Evolutionary conservation across 139 green algal species (phyloP).

Genomic region (Haematococcus lacustris): DNA sequence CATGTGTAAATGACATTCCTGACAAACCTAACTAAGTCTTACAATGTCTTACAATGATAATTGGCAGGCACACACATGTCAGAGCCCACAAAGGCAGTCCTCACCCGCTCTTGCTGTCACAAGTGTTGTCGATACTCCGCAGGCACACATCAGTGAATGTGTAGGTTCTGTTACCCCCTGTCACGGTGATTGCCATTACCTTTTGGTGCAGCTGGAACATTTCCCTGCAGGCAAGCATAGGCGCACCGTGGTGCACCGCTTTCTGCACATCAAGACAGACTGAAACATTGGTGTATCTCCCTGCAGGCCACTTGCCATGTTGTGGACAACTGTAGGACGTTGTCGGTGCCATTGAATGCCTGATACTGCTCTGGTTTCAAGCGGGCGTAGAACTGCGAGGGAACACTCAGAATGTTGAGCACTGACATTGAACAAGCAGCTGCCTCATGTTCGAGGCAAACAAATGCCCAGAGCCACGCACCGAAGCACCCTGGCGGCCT

Average conservation of each 20-base stretch:
- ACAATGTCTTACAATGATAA: too few relatives aligned
- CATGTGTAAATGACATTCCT: too few relatives aligned
- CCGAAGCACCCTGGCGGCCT: background rate
- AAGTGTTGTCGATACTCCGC: background rate
- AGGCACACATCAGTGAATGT: constrained; percentile 6
- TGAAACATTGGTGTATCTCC: too few relatives aligned
- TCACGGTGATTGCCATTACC: background rate
- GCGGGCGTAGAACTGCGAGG: constrained; percentile 9
- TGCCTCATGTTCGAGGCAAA: background rate
- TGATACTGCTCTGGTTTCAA: background rate
- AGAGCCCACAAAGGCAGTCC: too few relatives aligned
- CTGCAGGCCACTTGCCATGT: too few relatives aligned
- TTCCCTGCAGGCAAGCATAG: too few relatives aligned
- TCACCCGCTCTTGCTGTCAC: too few relatives aligned
- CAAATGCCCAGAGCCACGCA: constrained; percentile 3
- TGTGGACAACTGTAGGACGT: constrained; percentile 3
- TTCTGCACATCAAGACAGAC: too few relatives aligned
- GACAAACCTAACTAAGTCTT: too few relatives aligned
- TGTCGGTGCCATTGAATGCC: background rate
- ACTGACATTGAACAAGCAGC: background rate
- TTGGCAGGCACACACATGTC: background rate
- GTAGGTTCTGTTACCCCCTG: background rate
- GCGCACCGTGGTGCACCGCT: too few relatives aligned
- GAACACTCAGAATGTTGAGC: background rate
- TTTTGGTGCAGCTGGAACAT: constrained; percentile 17